Evolutionary conservation across 345 rosid species (phyloP).

Genomic region (Aethionema arabicum): DNA sequence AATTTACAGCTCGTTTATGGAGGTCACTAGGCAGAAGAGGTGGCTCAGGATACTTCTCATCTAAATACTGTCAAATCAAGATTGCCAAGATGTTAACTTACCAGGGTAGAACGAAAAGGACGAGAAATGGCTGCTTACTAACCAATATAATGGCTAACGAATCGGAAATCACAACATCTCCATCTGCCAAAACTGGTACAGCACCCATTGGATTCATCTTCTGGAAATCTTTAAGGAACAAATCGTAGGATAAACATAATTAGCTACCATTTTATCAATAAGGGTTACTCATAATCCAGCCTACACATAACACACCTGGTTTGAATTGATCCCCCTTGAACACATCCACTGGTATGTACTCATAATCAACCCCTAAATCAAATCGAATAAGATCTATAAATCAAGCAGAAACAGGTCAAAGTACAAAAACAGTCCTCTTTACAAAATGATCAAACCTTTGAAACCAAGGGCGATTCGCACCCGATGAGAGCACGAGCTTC

Average conservation of each 20-base stretch:
- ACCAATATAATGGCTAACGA: conserved; percentile 70
- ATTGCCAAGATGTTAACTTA: neutral
- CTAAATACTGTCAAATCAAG: conserved; percentile 54
- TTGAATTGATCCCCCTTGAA: conserved; percentile 54
- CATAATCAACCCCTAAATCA: conserved; percentile 59
- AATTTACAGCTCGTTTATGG: conserved; percentile 58
- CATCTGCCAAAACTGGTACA: conserved; percentile 77
- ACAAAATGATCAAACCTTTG: conserved; percentile 48
- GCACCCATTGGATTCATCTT: conserved; percentile 78
- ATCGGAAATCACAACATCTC: conserved; percentile 61
- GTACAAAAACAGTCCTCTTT: neutral
- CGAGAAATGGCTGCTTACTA: neutral
- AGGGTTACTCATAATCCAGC: too few species aligned
- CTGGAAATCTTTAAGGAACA: conserved; percentile 48
- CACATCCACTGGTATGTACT: conserved; percentile 62
- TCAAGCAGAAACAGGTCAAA: neutral
- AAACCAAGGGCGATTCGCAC: conserved; percentile 75
- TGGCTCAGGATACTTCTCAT: conserved; percentile 75
- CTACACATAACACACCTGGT: conserved; percentile 58
- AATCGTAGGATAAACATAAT: neutral
- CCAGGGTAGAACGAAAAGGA: too few species aligned
- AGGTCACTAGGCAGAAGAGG: conserved; percentile 69
- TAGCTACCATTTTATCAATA: conserved; percentile 1
- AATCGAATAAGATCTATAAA: conserved; percentile 2
- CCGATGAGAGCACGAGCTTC: conserved; percentile 74